Evolutionary conservation across 2,329 filamentous ascomycete genomes (phyloP).

Genomic region (Uncinocarpus reesii): DNA sequence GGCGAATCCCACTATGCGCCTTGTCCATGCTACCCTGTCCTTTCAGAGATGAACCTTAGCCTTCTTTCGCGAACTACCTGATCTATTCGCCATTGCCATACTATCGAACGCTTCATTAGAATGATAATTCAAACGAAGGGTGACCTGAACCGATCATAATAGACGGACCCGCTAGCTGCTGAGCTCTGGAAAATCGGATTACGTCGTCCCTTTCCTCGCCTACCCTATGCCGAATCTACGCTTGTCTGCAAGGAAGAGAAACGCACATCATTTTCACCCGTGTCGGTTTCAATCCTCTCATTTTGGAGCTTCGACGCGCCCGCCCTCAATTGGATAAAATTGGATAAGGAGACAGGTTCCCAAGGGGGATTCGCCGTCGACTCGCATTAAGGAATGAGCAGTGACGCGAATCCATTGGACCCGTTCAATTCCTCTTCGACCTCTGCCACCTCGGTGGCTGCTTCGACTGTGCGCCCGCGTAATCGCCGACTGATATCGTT

Average conservation of each 20-base stretch:
- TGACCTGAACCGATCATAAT: no score
- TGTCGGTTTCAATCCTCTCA: not conserved
- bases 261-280: slow-evolving; percentile 2
- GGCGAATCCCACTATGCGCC: not conserved
- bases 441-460: slow-evolving; percentile 20
- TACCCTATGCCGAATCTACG: slow-evolving; percentile 12
- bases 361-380: no score
- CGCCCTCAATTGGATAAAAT: not conserved
- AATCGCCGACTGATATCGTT: slow-evolving; percentile 37
- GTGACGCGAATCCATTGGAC: slow-evolving; percentile 30
- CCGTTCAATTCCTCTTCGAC: slow-evolving; percentile 27
- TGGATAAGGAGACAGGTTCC: no score
- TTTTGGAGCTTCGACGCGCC: not conserved
- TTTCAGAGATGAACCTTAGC: not conserved
- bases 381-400: slow-evolving; percentile 40
- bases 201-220: not conserved
- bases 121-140: not conserved
- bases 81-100: not conserved
- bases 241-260: not conserved
- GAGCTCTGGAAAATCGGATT: not conserved
- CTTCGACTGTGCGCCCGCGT: slow-evolving; percentile 35
- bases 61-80: not conserved
- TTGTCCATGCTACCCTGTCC: slow-evolving; percentile 5
- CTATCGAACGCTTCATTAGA: not conserved
- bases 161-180: no score